Evolutionary conservation across 2,329 filamentous ascomycete genomes (phyloP), one percentile per base, ranked within the genome.

Genomic region (Exophiala alcalophila): DNA sequence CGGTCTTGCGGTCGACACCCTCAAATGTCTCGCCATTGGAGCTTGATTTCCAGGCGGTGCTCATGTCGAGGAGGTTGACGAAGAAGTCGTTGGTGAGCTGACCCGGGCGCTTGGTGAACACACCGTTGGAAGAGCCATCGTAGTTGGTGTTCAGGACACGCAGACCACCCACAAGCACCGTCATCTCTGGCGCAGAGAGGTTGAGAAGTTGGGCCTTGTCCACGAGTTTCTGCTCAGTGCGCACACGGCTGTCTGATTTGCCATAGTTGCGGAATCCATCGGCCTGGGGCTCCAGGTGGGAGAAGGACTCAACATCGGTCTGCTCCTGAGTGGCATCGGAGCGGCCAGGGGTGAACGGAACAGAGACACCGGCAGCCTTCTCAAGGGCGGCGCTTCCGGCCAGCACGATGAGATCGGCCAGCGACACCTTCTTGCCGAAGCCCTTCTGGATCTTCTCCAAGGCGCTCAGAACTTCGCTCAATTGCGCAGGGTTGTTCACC

Each of bases 201-300:
- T 73, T 84, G 11, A 90, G 77, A 14, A 84, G 77, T 49, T 84
- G 71, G 1, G 85, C 85, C 51, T 72, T 74, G 74, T 90, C 85
- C 35, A 90, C 72, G 14, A 89, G 75, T 60, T 79, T 73, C 57
- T 85, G 76, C 68, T 90, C 85, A 5, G 78, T 74, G 54, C 72
- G 73, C 21, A 80, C 81, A 28, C 80, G 78, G 1, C 65, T 47
- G 3, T 73, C 80, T 2, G 76, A 76, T 53, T 76, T 71, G 58
- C 83, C 84, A 61, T 84, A 88, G 75, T 85, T 89, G 60, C 84
- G 83, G 83, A 90, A 89, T 4, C 82, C 83, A 52, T 90, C 85
- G n/a, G 74, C 76, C 20, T 69, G 54, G 1, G 85, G 84, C 70
- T 87, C 77, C 19, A 90, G 76, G 66, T 83, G 72, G 45, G 61